Evolutionary conservation across 2,329 filamentous ascomycete species (phyloP).

Genomic region (Monosporascus sp.): DNA sequence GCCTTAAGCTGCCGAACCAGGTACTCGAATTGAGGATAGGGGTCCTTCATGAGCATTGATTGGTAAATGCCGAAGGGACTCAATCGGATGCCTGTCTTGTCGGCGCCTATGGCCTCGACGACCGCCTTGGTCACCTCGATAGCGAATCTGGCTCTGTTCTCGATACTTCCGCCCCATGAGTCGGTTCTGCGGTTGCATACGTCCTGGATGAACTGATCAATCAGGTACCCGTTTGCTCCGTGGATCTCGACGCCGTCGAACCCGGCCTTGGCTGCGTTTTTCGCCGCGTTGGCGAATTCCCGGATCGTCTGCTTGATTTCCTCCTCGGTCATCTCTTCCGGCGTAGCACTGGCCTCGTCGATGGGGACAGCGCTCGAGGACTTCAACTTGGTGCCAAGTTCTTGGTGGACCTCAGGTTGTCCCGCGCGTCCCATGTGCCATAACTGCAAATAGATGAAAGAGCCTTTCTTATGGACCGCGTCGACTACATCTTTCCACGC

Average conservation of each 20-base stretch:
- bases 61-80: slow-evolving; percentile 52
- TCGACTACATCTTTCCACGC: slow-evolving; percentile 57
- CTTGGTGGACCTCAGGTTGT: slow-evolving; percentile 22
- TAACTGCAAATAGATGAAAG: slow-evolving; percentile 58
- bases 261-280: slow-evolving; percentile 55
- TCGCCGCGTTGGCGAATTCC: slow-evolving; percentile 52
- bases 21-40: slow-evolving; percentile 52
- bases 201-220: slow-evolving; percentile 54
- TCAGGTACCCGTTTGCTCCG: slow-evolving; percentile 44
- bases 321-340: slow-evolving; percentile 57
- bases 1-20: slow-evolving; percentile 43
- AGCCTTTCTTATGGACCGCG: slow-evolving; percentile 57
- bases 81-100: slow-evolving; percentile 45
- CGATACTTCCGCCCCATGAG: slow-evolving; percentile 49
- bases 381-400: slow-evolving; percentile 44
- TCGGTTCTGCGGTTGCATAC: slow-evolving; percentile 51
- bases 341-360: slow-evolving; percentile 45
- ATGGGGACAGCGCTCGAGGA: slow-evolving; percentile 36
- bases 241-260: slow-evolving; percentile 59
- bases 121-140: slow-evolving; percentile 51
- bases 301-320: slow-evolving; percentile 62
- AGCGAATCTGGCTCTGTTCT: slow-evolving; percentile 48
- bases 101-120: slow-evolving; percentile 44
- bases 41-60: slow-evolving; percentile 52
- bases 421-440: slow-evolving; percentile 58